These are phyloP conservation scores for Pneumocystis carinii DNA, from an alignment of 1,139 yeast species.

Conservation along the genomic window DNA sequence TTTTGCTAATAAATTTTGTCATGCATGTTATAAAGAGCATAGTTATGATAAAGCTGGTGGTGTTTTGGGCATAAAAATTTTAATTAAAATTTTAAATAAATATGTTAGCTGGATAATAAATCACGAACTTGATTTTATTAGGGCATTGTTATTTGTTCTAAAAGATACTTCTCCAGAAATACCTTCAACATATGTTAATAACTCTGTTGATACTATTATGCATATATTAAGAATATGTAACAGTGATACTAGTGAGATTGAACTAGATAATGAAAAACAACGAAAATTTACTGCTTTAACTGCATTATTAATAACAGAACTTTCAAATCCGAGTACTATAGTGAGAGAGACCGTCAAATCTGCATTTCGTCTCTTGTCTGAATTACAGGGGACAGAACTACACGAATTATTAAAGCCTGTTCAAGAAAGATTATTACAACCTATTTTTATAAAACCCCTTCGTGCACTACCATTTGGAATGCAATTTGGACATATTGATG, in stretches of 20 bases:
- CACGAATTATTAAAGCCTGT: constrained; percentile 70
- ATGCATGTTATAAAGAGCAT: constrained; percentile 78
- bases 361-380: constrained; percentile 52
- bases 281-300: constrained; percentile 15
- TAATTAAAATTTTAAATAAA: constrained; percentile 52
- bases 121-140: constrained; percentile 68
- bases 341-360: constrained; percentile 75
- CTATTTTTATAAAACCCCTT: constrained; percentile 90
- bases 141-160: constrained; percentile 76
- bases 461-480: constrained; percentile 94
- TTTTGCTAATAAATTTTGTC: constrained; percentile 69
- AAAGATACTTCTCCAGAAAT: constrained; percentile 85
- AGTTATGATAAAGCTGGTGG: constrained; percentile 84
- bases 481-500: constrained; percentile 98
- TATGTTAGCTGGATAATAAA: constrained; percentile 60
- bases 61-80: constrained; percentile 59
- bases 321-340: constrained; percentile 71
- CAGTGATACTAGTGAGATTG: constrained; percentile 41
- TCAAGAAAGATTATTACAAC: constrained; percentile 66
- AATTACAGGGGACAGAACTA: constrained; percentile 52
- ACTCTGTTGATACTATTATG: constrained; percentile 54
- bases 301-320: constrained; percentile 81
- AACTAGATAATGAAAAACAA: constrained; percentile 15
- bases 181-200: constrained; percentile 58
- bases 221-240: constrained; percentile 54